A percentile compares a stretch with the other conserved stretches of the same genome.
Evolutionary conservation across 805 yeast genomes (phyloP).

Genomic region (Ogataea allantospora): DNA sequence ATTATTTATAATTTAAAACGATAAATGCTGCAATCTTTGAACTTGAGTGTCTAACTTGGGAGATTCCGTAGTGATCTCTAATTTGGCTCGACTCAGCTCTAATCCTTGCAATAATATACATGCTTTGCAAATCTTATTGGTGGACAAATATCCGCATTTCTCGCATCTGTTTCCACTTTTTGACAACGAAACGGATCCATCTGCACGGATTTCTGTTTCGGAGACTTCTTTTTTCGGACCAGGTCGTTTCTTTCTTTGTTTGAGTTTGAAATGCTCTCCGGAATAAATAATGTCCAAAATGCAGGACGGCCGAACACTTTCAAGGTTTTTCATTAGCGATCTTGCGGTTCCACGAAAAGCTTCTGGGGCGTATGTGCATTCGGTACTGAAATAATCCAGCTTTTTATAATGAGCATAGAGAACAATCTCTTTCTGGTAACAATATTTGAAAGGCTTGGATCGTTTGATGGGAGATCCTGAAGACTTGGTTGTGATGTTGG

Average conservation of each 20-base stretch:
- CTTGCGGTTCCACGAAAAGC: conserved; percentile 98
- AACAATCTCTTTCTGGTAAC: conserved; percentile 96
- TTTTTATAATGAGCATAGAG: conserved; percentile 95
- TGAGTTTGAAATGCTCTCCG: conserved; percentile 80
- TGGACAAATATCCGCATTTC: conserved; percentile 88
- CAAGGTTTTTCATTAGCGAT: conserved; percentile 84
- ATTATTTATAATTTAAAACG: conserved; percentile 67
- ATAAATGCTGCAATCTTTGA: conserved; percentile 55
- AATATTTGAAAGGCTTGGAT: conserved; percentile 92
- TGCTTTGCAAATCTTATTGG: conserved; percentile 89
- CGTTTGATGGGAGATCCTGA: conserved; percentile 87
- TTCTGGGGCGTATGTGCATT: conserved; percentile 97
- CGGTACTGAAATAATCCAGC: conserved; percentile 93
- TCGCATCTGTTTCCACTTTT: conserved; percentile 74
- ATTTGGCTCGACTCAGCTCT: conserved; percentile 69
- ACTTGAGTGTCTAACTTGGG: conserved; percentile 41
- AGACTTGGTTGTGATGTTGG: conserved; percentile 79
- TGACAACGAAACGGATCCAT: conserved; percentile 57
- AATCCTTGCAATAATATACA: conserved; percentile 84
- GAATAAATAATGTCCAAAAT: conserved; percentile 92
- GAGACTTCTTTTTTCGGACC: conserved; percentile 39
- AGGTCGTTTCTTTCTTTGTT: conserved; percentile 46
- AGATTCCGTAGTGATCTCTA: conserved; percentile 50
- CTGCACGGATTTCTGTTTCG: conserved; percentile 54
- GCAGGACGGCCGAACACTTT: conserved; percentile 86